These are phyloP conservation scores for Phytophthora litchii DNA, from an alignment of 352 stramenopile species.

Conservation along the genomic window DNA sequence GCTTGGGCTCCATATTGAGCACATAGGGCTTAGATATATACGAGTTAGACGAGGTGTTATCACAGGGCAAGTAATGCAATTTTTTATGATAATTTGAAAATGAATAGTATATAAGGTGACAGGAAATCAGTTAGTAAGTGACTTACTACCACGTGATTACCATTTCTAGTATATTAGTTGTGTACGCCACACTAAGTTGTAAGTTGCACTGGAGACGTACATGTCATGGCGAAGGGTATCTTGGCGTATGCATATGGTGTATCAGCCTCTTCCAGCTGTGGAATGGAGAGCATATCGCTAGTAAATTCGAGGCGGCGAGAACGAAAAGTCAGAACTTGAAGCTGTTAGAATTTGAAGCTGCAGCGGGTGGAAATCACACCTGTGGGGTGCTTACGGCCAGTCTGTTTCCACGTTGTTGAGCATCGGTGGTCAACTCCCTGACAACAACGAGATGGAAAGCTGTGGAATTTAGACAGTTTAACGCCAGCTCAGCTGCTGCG, in stretches of 20 bases:
- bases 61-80: no score
- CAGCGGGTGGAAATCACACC: slow-evolving; percentile 1
- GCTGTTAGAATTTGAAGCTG: slow-evolving; percentile 1
- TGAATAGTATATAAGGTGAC: not conserved
- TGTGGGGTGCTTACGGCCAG: slow-evolving; percentile 11
- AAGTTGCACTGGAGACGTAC: slow-evolving; percentile 44
- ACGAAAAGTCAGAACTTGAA: slow-evolving; percentile 16
- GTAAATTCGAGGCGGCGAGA: not conserved
- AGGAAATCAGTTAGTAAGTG: not conserved
- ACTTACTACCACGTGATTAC: slow-evolving; percentile 26
- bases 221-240: slow-evolving; percentile 10
- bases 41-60: not conserved
- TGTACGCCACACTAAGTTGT: slow-evolving; percentile 42
- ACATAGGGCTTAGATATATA: no score
- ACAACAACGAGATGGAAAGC: not conserved
- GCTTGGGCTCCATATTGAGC: no score
- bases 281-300: slow-evolving; percentile 7
- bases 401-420: slow-evolving; percentile 14
- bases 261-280: slow-evolving; percentile 11
- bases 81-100: not conserved
- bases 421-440: slow-evolving; percentile 16
- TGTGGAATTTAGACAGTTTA: slow-evolving; percentile 5
- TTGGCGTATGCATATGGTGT: slow-evolving; percentile 1
- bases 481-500: slow-evolving; percentile 3
- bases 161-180: slow-evolving; percentile 58